phyloP scores from a whole-genome alignment of 2,329 filamentous ascomycete genomes.

The Penicillium capsulatum region DNA sequence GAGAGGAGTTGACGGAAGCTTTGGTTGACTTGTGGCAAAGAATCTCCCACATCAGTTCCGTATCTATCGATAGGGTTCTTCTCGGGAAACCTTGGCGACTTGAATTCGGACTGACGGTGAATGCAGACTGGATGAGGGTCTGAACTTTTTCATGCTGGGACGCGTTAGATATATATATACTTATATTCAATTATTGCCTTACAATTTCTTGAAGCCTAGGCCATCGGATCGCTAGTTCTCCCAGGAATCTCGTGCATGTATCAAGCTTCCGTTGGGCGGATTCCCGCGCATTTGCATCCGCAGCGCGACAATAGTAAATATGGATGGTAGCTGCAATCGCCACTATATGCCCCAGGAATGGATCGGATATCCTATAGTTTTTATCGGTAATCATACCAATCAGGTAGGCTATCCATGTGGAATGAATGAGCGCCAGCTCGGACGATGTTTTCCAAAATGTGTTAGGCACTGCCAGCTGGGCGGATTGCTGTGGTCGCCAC shows the following conservation, averaged over 20 bases:
- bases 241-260: slow-evolving; percentile 24
- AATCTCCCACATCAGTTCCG: slow-evolving; percentile 31
- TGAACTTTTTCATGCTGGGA: slow-evolving; percentile 28
- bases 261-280: slow-evolving; percentile 24
- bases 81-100: slow-evolving; percentile 10
- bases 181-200: slow-evolving; percentile 1
- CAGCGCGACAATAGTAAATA: slow-evolving; percentile 51
- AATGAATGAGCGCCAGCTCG: slow-evolving; percentile 49
- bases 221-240: slow-evolving; percentile 24
- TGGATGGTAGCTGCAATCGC: slow-evolving; percentile 52
- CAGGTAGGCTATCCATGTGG: slow-evolving; percentile 52
- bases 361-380: slow-evolving; percentile 46
- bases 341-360: slow-evolving; percentile 49
- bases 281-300: slow-evolving; percentile 32
- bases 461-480: slow-evolving; percentile 50
- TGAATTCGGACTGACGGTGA: slow-evolving; percentile 15
- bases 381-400: slow-evolving; percentile 53
- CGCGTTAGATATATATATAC: too few relatives aligned
- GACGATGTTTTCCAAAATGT: slow-evolving; percentile 53
- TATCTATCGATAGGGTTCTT: slow-evolving; percentile 30
- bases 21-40: slow-evolving; percentile 22
- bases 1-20: slow-evolving; percentile 2
- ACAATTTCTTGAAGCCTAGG: slow-evolving; percentile 25
- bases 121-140: slow-evolving; percentile 25
- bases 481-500: slow-evolving; percentile 49